These are phyloP conservation scores for Raphanus hybrid DNA, from an alignment of 441 rosid species.

Conservation along the genomic window DNA sequence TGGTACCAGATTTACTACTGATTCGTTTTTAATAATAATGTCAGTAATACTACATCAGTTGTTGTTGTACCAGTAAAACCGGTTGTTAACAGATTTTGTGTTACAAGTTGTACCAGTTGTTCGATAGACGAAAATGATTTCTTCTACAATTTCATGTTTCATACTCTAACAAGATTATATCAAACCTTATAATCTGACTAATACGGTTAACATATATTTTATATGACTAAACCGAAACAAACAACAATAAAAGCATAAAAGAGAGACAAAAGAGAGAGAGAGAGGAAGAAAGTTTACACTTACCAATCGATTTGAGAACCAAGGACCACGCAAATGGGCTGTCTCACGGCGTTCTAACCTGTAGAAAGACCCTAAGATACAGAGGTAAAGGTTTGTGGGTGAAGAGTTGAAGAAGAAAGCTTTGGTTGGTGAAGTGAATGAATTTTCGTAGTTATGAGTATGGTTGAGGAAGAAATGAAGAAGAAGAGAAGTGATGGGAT, in stretches of 20 bases:
- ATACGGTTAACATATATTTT: neutral
- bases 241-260: no score
- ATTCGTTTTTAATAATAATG: no score
- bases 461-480: neutral
- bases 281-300: no score
- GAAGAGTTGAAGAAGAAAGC: neutral
- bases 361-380: neutral
- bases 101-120: no score
- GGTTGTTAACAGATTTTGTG: no score
- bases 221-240: no score
- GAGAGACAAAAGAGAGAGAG: no score
- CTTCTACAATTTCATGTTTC: neutral
- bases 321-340: neutral
- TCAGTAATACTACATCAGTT: no score
- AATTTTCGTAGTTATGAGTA: neutral
- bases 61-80: no score
- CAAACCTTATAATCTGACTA: neutral
- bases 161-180: neutral
- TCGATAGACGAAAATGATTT: no score
- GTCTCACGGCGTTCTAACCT: neutral
- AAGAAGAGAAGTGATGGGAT: neutral
- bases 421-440: neutral
- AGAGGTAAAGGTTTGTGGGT: neutral
- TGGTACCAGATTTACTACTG: no score
- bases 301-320: no score